Base-by-base conservation (phyloP, 768 basidiomycete genomes). In the Boletus speciosus region DNA sequence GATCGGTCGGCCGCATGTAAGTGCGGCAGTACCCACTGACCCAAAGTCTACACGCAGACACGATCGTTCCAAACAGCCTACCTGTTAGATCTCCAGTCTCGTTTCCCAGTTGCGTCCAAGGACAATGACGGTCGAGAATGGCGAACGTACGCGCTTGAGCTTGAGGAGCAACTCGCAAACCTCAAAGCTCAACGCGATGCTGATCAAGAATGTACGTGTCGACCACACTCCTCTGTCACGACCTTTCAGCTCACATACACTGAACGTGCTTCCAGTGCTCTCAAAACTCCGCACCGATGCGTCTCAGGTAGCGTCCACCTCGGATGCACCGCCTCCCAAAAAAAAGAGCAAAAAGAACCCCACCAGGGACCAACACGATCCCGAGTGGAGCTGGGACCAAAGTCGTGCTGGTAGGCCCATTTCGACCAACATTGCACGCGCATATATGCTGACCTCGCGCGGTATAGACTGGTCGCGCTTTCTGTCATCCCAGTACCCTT, bases 121-220 rank as follows among this genome's bases (percentile, higher is more conserved):
- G 35, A 47, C 15, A 27, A 35, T 3, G 27, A 19, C 3, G 5
- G 8, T 31, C 58, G 35, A 39, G 51, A 55, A 9, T 70, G 69
- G 69, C 61, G 61, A 44, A 49, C 54, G 5, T 67, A 67, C 36
- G 66, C 67, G n/a, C 61, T 70, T 37, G 55, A 56, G n/a, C 67
- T 69, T n/a, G 69, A 70, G 51, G 53, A 52, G 46, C 58, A 61
- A 14, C 60, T 70, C 15, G 34, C 57, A 29, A 32, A 31, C 1
- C 57, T 70, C 38, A 59, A 67, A 41, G 41, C 58, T 15, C 55
- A 55, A 32, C 59, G 53, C 27, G 59, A 71, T 49, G 60, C 52
- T 1, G 65, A 69, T 40, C 61, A 66, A 39, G 60, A 57, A 41
- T 21, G 68, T 69, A 49, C 25, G 66, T 56, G 40, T 32, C 34